Conservation (phyloP, 2,329 filamentous ascomycete species). For the Rhytidhysteron rufulum region DNA sequence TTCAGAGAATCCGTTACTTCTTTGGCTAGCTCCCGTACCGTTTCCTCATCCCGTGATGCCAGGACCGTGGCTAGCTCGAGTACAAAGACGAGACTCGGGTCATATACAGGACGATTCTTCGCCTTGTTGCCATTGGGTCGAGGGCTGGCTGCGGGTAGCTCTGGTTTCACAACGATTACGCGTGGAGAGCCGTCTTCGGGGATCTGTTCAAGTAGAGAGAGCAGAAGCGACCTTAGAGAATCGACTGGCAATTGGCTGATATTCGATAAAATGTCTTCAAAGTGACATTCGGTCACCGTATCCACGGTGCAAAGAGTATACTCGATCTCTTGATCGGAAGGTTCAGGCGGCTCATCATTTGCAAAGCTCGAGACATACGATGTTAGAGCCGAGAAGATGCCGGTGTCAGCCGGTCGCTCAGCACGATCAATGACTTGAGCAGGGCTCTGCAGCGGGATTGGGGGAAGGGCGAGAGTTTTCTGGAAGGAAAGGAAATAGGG, state of each 20-base stretch:
- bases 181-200: conserved; percentile 78
- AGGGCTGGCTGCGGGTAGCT: conserved; percentile 62
- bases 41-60: conserved; percentile 69
- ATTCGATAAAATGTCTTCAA: conserved; percentile 78
- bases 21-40: conserved; percentile 70
- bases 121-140: conserved; percentile 58
- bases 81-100: conserved; percentile 84
- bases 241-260: conserved; percentile 65
- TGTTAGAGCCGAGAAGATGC: conserved; percentile 89
- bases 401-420: conserved; percentile 70
- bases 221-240: conserved; percentile 60
- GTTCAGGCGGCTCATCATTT: conserved; percentile 94
- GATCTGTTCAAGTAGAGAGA: conserved; percentile 74
- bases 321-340: conserved; percentile 93
- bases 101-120: conserved; percentile 64
- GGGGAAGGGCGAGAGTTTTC: conserved; percentile 65
- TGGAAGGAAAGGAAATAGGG: conserved; percentile 68
- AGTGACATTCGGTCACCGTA: conserved; percentile 84
- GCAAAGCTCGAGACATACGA: conserved; percentile 99
- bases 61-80: conserved; percentile 85
- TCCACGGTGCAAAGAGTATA: conserved; percentile 93
- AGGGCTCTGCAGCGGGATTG: conserved; percentile 85
- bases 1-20: conserved; percentile 77
- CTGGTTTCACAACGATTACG: conserved; percentile 88
- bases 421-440: conserved; percentile 90